Percentiles rank a stretch among this genome's conserved stretches.
Evolutionary conservation across 345 rosid genomes (phyloP).

Genomic region (Noccaea caerulescens): DNA sequence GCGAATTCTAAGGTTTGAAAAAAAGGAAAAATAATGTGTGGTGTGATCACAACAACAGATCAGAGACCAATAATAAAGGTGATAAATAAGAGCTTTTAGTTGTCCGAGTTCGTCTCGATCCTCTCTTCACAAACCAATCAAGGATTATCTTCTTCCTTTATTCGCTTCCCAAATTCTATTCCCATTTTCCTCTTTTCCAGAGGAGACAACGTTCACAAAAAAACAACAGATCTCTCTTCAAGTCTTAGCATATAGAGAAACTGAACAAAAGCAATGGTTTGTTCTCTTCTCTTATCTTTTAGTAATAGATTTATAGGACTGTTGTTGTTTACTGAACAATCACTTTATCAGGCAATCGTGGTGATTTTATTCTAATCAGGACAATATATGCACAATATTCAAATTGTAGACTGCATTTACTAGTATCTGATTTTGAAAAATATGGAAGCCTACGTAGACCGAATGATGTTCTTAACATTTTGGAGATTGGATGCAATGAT

Average conservation of each 20-base stretch:
- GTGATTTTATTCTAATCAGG: background rate
- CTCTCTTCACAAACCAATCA: conserved; percentile 32
- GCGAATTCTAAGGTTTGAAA: conserved; percentile 32
- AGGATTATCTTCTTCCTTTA: conserved; percentile 26
- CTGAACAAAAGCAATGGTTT: conserved; percentile 38
- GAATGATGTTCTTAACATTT: background rate
- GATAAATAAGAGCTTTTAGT: conserved; percentile 18
- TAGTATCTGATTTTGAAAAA: background rate
- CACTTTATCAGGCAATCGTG: background rate
- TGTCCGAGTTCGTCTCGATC: conserved; percentile 43
- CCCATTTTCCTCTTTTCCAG: conserved; percentile 25
- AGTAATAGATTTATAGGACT: background rate
- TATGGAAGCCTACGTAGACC: background rate
- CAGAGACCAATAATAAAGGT: conserved; percentile 25
- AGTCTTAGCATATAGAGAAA: conserved; percentile 10
- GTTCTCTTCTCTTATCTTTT: conserved; percentile 9
- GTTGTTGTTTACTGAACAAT: background rate
- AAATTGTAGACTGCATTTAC: too few relatives aligned
- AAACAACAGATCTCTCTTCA: conserved; percentile 19
- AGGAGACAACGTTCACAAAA: conserved; percentile 24
- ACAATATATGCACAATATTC: background rate
- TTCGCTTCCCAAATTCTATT: background rate
- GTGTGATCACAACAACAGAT: conserved; percentile 29
- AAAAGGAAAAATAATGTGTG: conserved; percentile 21
- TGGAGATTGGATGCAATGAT: background rate